A percentile compares a stretch with the other conserved stretches of the same genome.
Conservation (phyloP, 139 green algal species). For the Tetratostichococcus sp. region DNA sequence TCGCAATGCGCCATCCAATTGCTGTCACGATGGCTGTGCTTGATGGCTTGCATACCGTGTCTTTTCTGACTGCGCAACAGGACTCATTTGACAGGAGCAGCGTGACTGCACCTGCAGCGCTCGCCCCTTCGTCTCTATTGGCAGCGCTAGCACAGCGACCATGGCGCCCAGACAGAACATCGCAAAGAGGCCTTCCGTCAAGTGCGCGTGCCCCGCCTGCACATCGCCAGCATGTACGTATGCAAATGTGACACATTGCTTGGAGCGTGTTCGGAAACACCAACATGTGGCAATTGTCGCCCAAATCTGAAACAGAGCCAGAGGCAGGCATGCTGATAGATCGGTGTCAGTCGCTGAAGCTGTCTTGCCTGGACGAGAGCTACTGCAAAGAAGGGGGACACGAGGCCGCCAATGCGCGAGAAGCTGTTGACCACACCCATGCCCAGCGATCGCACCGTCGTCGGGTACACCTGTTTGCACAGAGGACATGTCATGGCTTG, state of each 20-base stretch:
- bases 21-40: background rate
- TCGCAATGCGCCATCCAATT: no score
- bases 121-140: conserved; percentile 32
- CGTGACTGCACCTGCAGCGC: conserved; percentile 19
- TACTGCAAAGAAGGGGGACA: conserved; percentile 64
- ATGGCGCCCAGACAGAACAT: conserved; percentile 23
- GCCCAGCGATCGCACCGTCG: conserved; percentile 54
- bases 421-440: conserved; percentile 66
- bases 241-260: background rate
- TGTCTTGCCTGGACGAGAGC: conserved; percentile 36
- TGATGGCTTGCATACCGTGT: no score
- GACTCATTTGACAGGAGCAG: no score
- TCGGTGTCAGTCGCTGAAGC: background rate
- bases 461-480: conserved; percentile 66
- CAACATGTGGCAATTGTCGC: no score
- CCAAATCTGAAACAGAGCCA: no score
- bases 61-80: no score
- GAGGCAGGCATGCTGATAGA: no score
- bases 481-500: no score
- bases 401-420: conserved; percentile 54
- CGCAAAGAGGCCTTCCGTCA: conserved; percentile 31
- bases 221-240: no score
- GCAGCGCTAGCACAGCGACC: conserved; percentile 17
- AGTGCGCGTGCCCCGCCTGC: background rate
- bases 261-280: no score